Conservation (phyloP, 2,329 filamentous ascomycete genomes). For the Epichloe sylvatica region DNA sequence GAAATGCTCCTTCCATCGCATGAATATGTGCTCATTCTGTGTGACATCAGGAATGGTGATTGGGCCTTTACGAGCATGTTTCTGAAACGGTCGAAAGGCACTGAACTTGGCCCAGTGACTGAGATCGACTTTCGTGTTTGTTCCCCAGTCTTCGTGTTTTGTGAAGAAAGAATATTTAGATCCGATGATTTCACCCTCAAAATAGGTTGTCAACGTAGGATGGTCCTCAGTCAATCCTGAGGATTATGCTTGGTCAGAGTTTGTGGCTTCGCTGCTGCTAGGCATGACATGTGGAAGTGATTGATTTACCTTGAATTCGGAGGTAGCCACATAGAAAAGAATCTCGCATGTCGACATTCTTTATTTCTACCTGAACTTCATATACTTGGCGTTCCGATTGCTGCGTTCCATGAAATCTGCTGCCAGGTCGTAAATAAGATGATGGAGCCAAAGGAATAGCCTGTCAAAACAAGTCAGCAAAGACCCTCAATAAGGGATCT, state of each 20-base stretch:
- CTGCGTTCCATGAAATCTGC: slow-evolving; percentile 79
- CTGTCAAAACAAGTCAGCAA: slow-evolving; percentile 26
- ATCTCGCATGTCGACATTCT: slow-evolving; percentile 87
- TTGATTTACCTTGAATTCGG: slow-evolving; percentile 66
- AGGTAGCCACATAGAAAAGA: slow-evolving; percentile 92
- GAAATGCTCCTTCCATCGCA: slow-evolving; percentile 99
- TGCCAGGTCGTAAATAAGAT: slow-evolving; percentile 74
- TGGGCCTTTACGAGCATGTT: slow-evolving; percentile 42
- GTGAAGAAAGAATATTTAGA: slow-evolving; percentile 91
- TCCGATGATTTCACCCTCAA: slow-evolving; percentile 95
- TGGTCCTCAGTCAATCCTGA: slow-evolving; percentile 86
- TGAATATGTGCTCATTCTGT: slow-evolving; percentile 82
- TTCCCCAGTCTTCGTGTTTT: slow-evolving; percentile 79
- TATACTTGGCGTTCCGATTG: slow-evolving; percentile 88
- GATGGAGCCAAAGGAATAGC: slow-evolving; percentile 67
- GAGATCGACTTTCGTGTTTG: slow-evolving; percentile 78
- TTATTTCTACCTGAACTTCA: slow-evolving; percentile 92
- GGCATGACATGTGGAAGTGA: background rate
- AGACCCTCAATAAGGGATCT: slow-evolving; percentile 5
- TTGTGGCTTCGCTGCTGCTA: background rate
- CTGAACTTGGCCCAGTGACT: slow-evolving; percentile 87
- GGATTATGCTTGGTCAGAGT: background rate
- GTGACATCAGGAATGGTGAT: slow-evolving; percentile 52
- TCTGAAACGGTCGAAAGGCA: slow-evolving; percentile 64
- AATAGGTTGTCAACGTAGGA: slow-evolving; percentile 94